A percentile compares a stretch with the other conserved stretches of the same genome.
phyloP scores from a whole-genome alignment of 106 monocot species.

The Cymbidium sinense region DNA sequence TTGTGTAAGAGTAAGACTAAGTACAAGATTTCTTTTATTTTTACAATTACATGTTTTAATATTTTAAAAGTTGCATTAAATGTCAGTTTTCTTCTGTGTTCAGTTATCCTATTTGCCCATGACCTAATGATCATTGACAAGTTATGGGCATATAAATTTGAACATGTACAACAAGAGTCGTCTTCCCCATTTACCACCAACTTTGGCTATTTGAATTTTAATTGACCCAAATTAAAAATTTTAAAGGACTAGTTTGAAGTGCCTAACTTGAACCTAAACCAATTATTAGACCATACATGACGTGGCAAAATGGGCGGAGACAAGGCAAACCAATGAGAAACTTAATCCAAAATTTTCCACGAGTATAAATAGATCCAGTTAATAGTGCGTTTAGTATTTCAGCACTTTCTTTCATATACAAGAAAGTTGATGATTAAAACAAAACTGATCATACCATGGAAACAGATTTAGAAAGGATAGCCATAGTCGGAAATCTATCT shows the following conservation, averaged over 20 bases:
- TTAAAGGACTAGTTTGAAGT: not conserved
- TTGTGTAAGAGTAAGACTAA: no score
- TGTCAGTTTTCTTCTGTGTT: no score
- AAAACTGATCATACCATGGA: conserved; percentile 48
- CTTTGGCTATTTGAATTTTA: no score
- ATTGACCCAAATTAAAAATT: no score
- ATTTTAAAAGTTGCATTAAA: no score
- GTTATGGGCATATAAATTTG: no score
- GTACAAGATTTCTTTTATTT: no score
- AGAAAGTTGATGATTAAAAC: not conserved
- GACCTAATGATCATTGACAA: no score
- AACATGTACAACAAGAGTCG: no score
- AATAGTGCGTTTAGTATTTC: not conserved
- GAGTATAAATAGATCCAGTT: not conserved
- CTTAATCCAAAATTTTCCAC: not conserved
- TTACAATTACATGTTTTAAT: no score
- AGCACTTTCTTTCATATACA: not conserved
- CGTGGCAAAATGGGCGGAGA: not conserved
- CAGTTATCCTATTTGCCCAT: no score
- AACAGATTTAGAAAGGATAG: conserved; percentile 69
- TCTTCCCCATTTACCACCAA: no score
- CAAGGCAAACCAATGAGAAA: not conserved
- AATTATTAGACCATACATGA: not conserved
- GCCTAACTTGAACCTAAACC: not conserved
- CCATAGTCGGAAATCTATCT: conserved; percentile 85